Base-by-base conservation (phyloP, 23 red algal species). In the Agarophyton chilense region DNA sequence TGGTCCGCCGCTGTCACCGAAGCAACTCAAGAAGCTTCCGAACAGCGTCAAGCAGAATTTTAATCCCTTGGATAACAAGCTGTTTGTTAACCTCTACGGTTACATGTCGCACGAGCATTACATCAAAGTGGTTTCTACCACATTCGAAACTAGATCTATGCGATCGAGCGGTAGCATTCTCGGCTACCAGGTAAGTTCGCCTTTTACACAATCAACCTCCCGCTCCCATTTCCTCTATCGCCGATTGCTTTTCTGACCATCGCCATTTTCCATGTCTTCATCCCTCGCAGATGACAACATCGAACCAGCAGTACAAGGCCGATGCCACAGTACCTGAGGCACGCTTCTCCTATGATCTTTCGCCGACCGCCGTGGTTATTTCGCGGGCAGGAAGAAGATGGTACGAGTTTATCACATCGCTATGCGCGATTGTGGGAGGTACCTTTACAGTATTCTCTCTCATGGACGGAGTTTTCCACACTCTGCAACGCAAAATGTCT, bases 111-210 rank as follows among this genome's bases (percentile, higher is more conserved):
- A 94, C 44, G 82, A 89, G 24, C 81, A 88, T 38, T 81, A 88
- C 50, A 89, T 94, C 76, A 94, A 94, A 54, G 84, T 94, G 10
- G 92, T 94, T 17, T 89, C 84, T 7, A 89, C 92, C 18, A 77
- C 52, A 33, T 94, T 88, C 83, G 79, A 87, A 51, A 77, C 70
- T 21, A 83, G 92, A 56, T 88, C 83, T 47, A 40, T 86, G 51
- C 46, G 84, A 18, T 68, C 50, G 7, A 46, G 10, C 18, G 47
- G 31, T 22, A 51, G 74, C 13, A 78, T 93, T 26, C 72, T 88
- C 28, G 92, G 92, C 34, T 94, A 94, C 50, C 87, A 91, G 84
- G 84, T 88, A 88, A 11, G 84, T 79, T 52, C 22, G n/a, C 4
- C 7, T 26, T 21, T 14, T 54, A 21, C 4, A 54, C 51, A 21